Conservation (phyloP, 2,329 filamentous ascomycete species). For the Aspergillus uvarum region DNA sequence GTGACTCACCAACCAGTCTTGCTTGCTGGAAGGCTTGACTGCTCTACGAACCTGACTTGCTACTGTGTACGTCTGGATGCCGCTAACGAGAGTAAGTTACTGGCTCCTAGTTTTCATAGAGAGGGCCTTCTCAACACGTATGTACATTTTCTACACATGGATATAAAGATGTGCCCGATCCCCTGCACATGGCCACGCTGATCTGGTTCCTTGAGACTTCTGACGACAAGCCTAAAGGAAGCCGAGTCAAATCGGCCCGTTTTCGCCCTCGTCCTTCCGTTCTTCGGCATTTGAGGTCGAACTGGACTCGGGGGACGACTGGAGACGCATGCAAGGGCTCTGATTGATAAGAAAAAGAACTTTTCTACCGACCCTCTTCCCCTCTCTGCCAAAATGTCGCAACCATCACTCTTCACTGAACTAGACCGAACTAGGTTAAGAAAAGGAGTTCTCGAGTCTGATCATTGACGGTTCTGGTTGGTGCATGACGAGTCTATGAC, state of each 20-base stretch:
- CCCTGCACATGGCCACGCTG: no score
- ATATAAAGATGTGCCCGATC: no score
- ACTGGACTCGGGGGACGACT: background rate
- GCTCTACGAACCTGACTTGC: no score
- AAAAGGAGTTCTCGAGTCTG: background rate
- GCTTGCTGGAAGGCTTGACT: no score
- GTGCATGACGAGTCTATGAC: background rate
- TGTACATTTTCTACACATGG: background rate
- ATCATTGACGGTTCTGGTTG: slow-evolving; percentile 8
- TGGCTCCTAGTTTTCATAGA: no score
- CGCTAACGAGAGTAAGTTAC: no score
- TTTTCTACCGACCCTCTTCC: background rate
- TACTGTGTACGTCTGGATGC: no score
- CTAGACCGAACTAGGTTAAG: slow-evolving; percentile 7
- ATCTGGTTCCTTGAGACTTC: no score
- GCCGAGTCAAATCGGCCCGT: slow-evolving; percentile 5
- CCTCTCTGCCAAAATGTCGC: background rate
- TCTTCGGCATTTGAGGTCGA: slow-evolving; percentile 14
- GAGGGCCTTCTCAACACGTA: no score
- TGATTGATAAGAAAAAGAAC: slow-evolving; percentile 8
- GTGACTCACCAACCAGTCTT: background rate
- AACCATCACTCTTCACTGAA: background rate
- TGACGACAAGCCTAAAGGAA: background rate
- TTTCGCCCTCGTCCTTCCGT: slow-evolving; percentile 15
- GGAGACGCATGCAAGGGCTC: slow-evolving; percentile 5